Evolutionary conservation across 768 basidiomycete species (phyloP), one percentile per base, ranked within the genome.

Genomic region (Tephrocybe sp.): DNA sequence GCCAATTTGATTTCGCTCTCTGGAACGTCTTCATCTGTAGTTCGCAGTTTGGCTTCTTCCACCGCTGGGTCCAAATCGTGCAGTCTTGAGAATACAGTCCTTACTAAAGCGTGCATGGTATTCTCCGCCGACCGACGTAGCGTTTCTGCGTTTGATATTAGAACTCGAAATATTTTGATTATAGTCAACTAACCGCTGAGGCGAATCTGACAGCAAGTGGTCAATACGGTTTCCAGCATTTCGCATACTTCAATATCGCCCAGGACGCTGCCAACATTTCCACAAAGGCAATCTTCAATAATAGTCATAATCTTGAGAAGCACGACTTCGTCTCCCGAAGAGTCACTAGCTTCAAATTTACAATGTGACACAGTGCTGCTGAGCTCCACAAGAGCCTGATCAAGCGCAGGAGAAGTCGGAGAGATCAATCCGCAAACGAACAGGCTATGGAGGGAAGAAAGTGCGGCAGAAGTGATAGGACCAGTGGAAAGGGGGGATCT

Each of bases 321-420:
- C 8, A 97, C 94, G 7, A 97, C 89, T 66, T 99, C 97, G 68
- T 99, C 97, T 4, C 92, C 90, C n/a, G 94, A 92, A 1, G 91
- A 91, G 63, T 97, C 94, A 61, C 91, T 95, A 3, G 91, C 91
- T 69, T 98, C 95, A 62, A 99, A 99, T 70, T 95, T 94, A 77
- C 95, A 97, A 61, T 92, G 91, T 4, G 95, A 92, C 11, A 94
- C 82, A 0, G 95, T 85, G 52, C 80, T 86, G 64, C 94, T 94
- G 50, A 97, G 77, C 54, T 92, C 90, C 15, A 83, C 74, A 44
- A 98, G 77, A 4, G 88, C 87, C 45, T 71, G 63, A 55, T 85
- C 78, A 53, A 94, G 68, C 30, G 75, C 70, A 42, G 75, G 54
- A 36, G 87, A 79, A 31, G 70, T 63, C 12, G 79, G 69, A 9